These are phyloP conservation scores for Amorphotheca resinae DNA, from an alignment of 495 filamentous ascomycete genomes.

Conservation along the genomic window DNA sequence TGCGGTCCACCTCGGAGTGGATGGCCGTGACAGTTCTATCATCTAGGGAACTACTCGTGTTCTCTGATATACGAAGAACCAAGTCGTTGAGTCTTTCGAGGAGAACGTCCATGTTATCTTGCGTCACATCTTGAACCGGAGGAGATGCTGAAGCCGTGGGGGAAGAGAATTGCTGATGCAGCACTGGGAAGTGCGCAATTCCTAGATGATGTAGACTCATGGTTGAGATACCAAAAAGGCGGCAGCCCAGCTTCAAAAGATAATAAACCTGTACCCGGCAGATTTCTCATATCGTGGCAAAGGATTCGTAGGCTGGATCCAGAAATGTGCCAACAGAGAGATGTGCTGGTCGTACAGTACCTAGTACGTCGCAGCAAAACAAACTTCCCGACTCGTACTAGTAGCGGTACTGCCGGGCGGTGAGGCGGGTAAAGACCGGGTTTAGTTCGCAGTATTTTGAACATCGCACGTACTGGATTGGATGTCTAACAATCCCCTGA, in stretches of 20 bases:
- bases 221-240: background rate
- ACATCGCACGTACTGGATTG: too few relatives aligned
- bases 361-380: too few relatives aligned
- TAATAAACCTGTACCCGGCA: background rate
- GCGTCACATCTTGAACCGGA: conserved; percentile 13
- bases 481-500: too few relatives aligned
- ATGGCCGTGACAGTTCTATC: conserved; percentile 11
- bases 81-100: conserved; percentile 37
- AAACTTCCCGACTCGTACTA: background rate
- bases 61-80: conserved; percentile 24
- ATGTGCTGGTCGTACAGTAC: too few relatives aligned
- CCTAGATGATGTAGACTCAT: conserved; percentile 20
- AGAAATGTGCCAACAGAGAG: too few relatives aligned
- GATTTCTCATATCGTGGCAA: background rate
- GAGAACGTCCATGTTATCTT: conserved; percentile 35
- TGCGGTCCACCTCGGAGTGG: conserved; percentile 15
- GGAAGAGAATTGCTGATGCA: conserved; percentile 15
- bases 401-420: background rate
- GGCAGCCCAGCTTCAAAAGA: too few relatives aligned
- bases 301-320: background rate
- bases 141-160: conserved; percentile 1
- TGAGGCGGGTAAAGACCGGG: background rate
- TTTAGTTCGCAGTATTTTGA: too few relatives aligned
- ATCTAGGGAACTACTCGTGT: conserved; percentile 2
- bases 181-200: conserved; percentile 11